Base-by-base conservation (phyloP, 23 red algal species). In the Cyanidium caldarium region DNA sequence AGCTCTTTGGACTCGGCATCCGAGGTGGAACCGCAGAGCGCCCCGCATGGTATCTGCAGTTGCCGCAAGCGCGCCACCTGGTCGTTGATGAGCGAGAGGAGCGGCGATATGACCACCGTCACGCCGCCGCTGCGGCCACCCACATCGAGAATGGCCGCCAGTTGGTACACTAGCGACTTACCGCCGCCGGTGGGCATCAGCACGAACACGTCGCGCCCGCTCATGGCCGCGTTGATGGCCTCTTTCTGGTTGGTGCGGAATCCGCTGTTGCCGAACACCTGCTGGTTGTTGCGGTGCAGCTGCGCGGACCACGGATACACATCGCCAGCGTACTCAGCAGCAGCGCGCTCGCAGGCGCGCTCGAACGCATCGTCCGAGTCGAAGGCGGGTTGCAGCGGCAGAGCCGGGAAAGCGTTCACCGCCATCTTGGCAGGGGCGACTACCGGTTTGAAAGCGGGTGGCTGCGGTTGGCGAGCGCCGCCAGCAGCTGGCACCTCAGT, bases 121-220 rank as follows among this genome's bases (percentile, higher is more conserved):
- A 95, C 72, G 17, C 90, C 83, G 40, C 45, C 72, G 10, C 51
- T 5, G 3, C n/a, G 3, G 7, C n/a, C 10, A 28, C 23, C 51
- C 58, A 39, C 25, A 34, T 77, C 61, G n/a, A 81, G 77, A 7
- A 84, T 65, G 12, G 79, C 78, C 0, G 90, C 72, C 21, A 95
- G 75, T 44, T 95, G 90, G 38, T 84, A 95, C 33, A 83, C 70
- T 2, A 98, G 77, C n/a, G 74, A 82, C 81, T 98, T 98, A 35
- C 92, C 92, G 10, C 75, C 81, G 19, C 92, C 92, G 13, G 92
- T 98, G 19, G 92, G 84, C 76, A 88, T 45, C 1, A 98, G 42
- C 1, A 72, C 83, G 46, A 88, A 79, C 39, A 86, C 80, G 35
- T 98, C 90, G 42, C 82, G 77, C 5, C 61, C 56, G 33, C 70